Evolutionary conservation across 352 stramenopile species (phyloP), one percentile per base, ranked within the genome.

Genomic region (Globisporangium perplexum): DNA sequence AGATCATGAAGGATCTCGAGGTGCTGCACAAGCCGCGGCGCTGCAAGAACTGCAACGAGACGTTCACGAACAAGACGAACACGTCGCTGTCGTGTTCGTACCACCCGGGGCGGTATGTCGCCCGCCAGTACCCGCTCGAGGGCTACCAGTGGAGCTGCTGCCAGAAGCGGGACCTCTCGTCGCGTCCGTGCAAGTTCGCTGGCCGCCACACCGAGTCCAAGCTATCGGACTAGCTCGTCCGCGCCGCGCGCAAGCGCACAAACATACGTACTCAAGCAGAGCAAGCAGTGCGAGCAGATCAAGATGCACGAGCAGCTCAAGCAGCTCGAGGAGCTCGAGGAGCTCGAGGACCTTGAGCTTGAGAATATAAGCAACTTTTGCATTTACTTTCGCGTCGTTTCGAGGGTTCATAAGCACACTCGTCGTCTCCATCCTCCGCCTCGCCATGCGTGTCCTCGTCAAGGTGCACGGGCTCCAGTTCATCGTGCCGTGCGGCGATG

Each of bases 121-220:
- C 77, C 20, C 77, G 81, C 10, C 81, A 87, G 59, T 89, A 91
- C 48, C 81, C 81, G 6, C 74, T 91, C 23, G 77, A 91, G 64
- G 81, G 81, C 15, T 91, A 91, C 53, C 76, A 88, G 49, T 91
- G 81, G 81, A 88, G 74, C 54, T 91, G 81, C 65, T 91, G 81
- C 69, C 77, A 87, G 62, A 91, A 91, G 57, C 74, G 81, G 1
- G 81, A 91, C 56, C 59, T 91, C 23, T 86, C 77, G 15, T 88
- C 81, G 18, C 77, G 81, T 30, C 63, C 81, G 2, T 91, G 81
- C 72, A 91, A 89, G 59, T 91, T 91, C 64, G 76, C 81, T 18
- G 81, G 81, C 7, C 77, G 81, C 24, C 81, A 91, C 67, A 53
- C 69, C 50, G 81, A 91, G 57, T 82, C 75, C 53, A 89, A 89